phyloP scores from a whole-genome alignment of 495 filamentous ascomycete genomes.

The Physcia stellaris region DNA sequence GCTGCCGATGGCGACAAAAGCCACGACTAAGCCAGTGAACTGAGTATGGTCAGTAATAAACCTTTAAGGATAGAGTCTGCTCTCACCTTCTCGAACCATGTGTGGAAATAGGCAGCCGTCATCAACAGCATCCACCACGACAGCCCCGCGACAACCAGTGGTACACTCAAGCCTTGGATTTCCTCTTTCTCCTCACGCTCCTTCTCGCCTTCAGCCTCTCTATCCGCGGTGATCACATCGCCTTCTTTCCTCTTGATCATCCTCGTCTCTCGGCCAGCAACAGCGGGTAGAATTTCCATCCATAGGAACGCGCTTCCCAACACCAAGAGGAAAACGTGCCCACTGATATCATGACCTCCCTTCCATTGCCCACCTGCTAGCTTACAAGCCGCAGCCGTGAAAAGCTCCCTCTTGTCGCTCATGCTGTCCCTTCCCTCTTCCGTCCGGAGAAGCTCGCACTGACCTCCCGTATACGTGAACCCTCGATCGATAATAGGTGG shows the following conservation, averaged over 20 bases:
- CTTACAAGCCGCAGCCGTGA: conserved; percentile 74
- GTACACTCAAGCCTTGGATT: conserved; percentile 30
- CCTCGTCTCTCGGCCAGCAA: conserved; percentile 38
- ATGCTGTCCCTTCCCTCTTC: conserved; percentile 16
- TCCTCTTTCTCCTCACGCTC: conserved; percentile 27
- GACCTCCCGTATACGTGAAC: conserved; percentile 70
- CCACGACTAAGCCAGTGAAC: conserved; percentile 53
- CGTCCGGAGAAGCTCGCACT: conserved; percentile 41
- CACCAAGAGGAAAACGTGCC: conserved; percentile 88
- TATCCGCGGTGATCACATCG: conserved; percentile 32
- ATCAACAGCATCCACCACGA: conserved; percentile 93
- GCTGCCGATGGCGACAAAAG: conserved; percentile 50
- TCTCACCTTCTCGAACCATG: conserved; percentile 90
- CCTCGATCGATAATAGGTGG: conserved; percentile 75
- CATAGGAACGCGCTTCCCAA: conserved; percentile 64
- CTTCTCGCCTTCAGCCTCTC: conserved; percentile 13
- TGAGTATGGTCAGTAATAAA: conserved; percentile 1
- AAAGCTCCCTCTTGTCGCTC: conserved; percentile 12
- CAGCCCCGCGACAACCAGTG: conserved; percentile 33
- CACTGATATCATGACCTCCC: conserved; percentile 86
- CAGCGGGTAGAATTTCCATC: conserved; percentile 61
- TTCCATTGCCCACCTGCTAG: conserved; percentile 67
- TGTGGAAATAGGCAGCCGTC: conserved; percentile 96
- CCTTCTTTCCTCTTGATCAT: conserved; percentile 46
- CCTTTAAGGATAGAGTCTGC: neutral